These are phyloP conservation scores for Sporothrix inflata DNA, from an alignment of 2,329 filamentous ascomycete genomes.

Conservation along the genomic window DNA sequence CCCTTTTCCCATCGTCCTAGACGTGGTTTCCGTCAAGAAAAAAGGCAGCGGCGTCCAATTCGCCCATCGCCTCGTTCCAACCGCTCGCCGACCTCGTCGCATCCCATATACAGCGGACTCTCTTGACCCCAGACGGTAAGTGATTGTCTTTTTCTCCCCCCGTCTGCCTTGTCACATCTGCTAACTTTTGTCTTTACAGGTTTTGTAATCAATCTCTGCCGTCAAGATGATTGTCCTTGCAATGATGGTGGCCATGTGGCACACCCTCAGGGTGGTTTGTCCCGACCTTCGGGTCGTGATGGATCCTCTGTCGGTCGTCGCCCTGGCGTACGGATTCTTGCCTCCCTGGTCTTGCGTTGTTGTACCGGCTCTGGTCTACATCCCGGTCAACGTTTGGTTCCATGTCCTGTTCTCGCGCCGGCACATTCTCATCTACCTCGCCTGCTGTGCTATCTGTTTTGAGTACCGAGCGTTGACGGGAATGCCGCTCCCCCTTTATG, in stretches of 20 bases:
- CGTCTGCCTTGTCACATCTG: neutral
- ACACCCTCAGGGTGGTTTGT: neutral
- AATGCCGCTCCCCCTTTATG: neutral
- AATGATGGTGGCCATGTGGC: neutral
- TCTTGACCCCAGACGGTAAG: neutral
- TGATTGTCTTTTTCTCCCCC: neutral
- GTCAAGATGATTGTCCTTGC: constrained; percentile 19
- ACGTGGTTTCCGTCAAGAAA: neutral
- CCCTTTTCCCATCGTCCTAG: neutral
- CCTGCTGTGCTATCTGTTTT: neutral
- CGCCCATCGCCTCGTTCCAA: neutral
- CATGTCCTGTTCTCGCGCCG: constrained; percentile 2
- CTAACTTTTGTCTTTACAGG: neutral
- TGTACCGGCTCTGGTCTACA: constrained; percentile 20
- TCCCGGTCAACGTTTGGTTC: neutral
- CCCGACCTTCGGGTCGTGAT: neutral
- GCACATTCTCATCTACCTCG: constrained; percentile 11
- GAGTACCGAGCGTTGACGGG: neutral
- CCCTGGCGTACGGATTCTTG: constrained; percentile 5
- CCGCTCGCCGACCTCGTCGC: constrained; percentile 14
- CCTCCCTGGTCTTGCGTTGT: constrained; percentile 10
- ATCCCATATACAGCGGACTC: neutral
- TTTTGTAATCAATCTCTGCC: neutral
- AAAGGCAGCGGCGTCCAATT: neutral
- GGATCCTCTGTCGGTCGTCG: neutral